Conservation (phyloP, 371 early-diverging fungal species). For the Apophysomyces variabilis region DNA sequence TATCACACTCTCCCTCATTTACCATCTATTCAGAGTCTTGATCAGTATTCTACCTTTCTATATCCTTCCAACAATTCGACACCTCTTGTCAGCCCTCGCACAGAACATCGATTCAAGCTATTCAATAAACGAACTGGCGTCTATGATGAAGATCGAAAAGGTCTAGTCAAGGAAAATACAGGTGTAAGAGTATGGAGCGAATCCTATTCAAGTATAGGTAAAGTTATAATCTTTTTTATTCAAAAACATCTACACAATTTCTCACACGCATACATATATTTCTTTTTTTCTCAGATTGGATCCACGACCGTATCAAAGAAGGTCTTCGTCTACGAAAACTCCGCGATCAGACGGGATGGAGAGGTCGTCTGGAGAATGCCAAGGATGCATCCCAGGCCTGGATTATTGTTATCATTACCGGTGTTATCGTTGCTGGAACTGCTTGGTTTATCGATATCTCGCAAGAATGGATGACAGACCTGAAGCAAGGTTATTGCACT, state of each 20-base stretch:
- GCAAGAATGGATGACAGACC: conserved; percentile 79
- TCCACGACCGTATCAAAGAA: conserved; percentile 91
- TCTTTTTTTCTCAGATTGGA: conserved; percentile 74
- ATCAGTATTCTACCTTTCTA: conserved; percentile 22
- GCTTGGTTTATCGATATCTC: conserved; percentile 86
- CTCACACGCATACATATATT: neutral
- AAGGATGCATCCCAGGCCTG: conserved; percentile 88
- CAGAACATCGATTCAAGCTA: conserved; percentile 31
- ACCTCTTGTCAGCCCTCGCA: conserved; percentile 7
- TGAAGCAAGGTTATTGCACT: conserved; percentile 85
- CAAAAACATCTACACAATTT: no score
- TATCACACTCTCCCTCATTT: conserved; percentile 22
- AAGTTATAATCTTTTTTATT: conserved; percentile 27
- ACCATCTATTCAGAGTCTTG: neutral
- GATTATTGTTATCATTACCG: conserved; percentile 78
- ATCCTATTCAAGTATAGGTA: conserved; percentile 80
- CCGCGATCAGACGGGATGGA: conserved; percentile 55
- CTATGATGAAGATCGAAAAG: conserved; percentile 62
- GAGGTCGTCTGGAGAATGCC: conserved; percentile 61
- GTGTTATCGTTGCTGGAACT: conserved; percentile 67
- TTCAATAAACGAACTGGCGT: conserved; percentile 44
- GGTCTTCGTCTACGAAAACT: conserved; percentile 75
- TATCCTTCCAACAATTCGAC: conserved; percentile 17
- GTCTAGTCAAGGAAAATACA: conserved; percentile 61
- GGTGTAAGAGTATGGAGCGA: conserved; percentile 69